These are phyloP conservation scores for Saturnispora gosingensis DNA, from an alignment of 805 yeast genomes.

Conservation along the genomic window DNA sequence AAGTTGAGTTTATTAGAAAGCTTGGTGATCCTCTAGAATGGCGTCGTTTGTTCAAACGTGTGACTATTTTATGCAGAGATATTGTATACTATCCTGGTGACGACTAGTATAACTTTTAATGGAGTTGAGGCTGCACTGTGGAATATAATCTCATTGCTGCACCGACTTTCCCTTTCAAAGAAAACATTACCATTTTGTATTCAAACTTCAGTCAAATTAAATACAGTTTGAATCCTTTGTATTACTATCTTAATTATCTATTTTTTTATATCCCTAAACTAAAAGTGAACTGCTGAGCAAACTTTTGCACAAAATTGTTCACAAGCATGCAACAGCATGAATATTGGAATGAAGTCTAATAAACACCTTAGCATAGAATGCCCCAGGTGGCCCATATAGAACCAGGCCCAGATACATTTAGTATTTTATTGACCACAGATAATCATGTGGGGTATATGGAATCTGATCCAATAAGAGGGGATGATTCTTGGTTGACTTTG, in stretches of 20 bases:
- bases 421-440: constrained; percentile 81
- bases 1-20: constrained; percentile 44
- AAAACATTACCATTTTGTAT: too few relatives aligned
- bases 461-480: constrained; percentile 80
- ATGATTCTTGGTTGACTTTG: constrained; percentile 83
- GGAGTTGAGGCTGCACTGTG: too few relatives aligned
- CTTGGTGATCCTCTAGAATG: constrained; percentile 68
- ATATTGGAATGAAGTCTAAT: not conserved
- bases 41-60: constrained; percentile 54
- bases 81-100: constrained; percentile 31
- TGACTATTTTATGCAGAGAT: constrained; percentile 49
- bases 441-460: constrained; percentile 95
- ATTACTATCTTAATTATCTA: too few relatives aligned
- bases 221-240: too few relatives aligned
- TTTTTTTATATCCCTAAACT: too few relatives aligned
- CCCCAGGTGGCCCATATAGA: constrained; percentile 34
- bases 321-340: not conserved
- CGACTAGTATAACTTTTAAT: not conserved
- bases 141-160: too few relatives aligned
- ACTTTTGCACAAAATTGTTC: not conserved
- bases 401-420: constrained; percentile 56
- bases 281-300: not conserved
- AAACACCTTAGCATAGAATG: constrained; percentile 17
- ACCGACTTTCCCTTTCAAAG: too few relatives aligned
- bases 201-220: too few relatives aligned